phyloP scores from a whole-genome alignment of 1,284 basidiomycete species.

The Sanghuangporus sanghuang region DNA sequence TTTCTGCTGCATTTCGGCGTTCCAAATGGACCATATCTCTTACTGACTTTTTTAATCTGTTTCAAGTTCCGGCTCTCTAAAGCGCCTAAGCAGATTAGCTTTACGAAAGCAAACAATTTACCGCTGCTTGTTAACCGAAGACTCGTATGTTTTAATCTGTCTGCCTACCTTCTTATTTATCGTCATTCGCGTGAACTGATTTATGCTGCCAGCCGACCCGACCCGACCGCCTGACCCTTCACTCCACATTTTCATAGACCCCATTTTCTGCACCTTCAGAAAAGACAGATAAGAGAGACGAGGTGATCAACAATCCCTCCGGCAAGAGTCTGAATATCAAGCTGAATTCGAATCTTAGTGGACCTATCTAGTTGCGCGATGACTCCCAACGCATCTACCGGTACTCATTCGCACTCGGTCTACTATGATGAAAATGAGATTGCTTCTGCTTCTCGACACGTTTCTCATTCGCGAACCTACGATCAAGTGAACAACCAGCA shows the following conservation, averaged over 20 bases:
- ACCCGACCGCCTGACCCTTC: not conserved
- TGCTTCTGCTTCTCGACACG: not conserved
- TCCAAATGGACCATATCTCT: too few species aligned
- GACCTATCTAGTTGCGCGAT: constrained; percentile 6
- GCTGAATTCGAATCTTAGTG: not conserved
- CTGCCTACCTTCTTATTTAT: not conserved
- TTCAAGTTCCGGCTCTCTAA: too few species aligned
- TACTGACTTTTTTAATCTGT: too few species aligned
- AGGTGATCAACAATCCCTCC: not conserved
- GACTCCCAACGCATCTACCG: not conserved
- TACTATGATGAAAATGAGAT: constrained; percentile 3
- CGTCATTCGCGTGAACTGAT: not conserved
- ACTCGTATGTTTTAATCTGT: not conserved
- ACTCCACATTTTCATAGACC: not conserved
- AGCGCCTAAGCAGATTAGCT: not conserved
- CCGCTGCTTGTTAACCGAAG: not conserved
- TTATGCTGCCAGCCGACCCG: not conserved
- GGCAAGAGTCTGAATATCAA: not conserved
- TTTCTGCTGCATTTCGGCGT: too few species aligned
- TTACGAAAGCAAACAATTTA: not conserved
- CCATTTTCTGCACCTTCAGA: not conserved
- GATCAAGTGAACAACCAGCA: not conserved
- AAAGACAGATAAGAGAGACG: not conserved
- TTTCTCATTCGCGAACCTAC: not conserved
- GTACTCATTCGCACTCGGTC: not conserved